A percentile compares a stretch with the other conserved stretches of the same genome.
phyloP scores from a whole-genome alignment of 129 eudicot species.

The Ambrosia artemisiifolia region DNA sequence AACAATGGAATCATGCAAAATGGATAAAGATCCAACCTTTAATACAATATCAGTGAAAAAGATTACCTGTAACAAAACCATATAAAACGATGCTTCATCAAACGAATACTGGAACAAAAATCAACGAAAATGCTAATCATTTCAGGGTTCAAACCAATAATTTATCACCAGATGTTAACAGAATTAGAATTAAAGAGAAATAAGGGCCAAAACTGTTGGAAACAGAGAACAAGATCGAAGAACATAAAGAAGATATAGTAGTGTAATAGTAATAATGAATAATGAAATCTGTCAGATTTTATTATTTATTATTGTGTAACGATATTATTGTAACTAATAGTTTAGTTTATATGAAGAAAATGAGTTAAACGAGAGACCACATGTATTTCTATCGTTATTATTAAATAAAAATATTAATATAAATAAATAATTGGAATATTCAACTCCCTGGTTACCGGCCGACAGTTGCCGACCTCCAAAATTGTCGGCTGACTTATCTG shows the following conservation, averaged over 20 bases:
- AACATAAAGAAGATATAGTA: constrained; percentile 4
- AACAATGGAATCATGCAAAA: too few species aligned
- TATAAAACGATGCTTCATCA: constrained; percentile 60
- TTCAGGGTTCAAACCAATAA: constrained; percentile 18
- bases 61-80: constrained; percentile 18
- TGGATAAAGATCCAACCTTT: too few species aligned
- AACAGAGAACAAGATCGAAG: constrained; percentile 4
- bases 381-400: not conserved
- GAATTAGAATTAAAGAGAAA: constrained; percentile 14
- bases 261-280: not conserved
- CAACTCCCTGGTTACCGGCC: constrained; percentile 68
- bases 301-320: not conserved
- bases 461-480: constrained; percentile 89
- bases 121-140: not conserved
- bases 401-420: too few species aligned
- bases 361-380: constrained; percentile 12
- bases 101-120: constrained; percentile 14
- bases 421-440: not conserved
- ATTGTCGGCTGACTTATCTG: constrained; percentile 69
- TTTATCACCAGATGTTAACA: not conserved
- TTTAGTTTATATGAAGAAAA: not conserved
- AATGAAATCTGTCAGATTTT: constrained; percentile 13
- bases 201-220: constrained; percentile 21
- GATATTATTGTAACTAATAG: not conserved
- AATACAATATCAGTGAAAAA: not conserved